Evolutionary conservation across 2,329 filamentous ascomycete genomes (phyloP).

Genomic region (Plectosphaerella plurivora): DNA sequence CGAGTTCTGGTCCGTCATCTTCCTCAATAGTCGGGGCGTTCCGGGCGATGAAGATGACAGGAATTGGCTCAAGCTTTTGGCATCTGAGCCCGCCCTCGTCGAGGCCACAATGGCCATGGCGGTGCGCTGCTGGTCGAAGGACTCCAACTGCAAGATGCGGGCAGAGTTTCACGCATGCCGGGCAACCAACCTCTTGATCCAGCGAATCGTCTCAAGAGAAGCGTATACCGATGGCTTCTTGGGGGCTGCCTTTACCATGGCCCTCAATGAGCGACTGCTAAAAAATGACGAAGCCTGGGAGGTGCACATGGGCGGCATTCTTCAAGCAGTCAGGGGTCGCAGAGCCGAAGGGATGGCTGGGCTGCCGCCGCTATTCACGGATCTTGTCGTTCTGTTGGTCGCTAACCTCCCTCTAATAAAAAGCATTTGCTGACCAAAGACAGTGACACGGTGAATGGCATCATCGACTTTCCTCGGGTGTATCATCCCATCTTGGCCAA

Average conservation of each 20-base stretch:
- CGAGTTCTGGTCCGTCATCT: neutral
- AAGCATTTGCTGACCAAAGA: neutral
- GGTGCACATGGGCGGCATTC: constrained; percentile 4
- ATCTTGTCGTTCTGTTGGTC: neutral
- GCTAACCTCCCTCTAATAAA: neutral
- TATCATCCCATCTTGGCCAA: neutral
- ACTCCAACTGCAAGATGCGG: neutral
- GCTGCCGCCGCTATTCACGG: neutral
- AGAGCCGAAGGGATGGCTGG: neutral
- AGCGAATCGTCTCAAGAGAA: neutral
- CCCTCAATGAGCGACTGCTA: constrained; percentile 3
- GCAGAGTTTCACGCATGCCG: neutral
- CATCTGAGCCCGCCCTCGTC: constrained; percentile 17
- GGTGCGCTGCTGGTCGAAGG: constrained; percentile 4
- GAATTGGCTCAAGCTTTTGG: constrained; percentile 11
- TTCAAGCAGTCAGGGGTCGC: neutral
- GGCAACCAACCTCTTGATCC: neutral
- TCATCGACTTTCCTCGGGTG: neutral
- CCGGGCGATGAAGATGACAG: constrained; percentile 4
- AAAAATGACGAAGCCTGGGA: constrained; percentile 5
- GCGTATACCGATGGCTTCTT: constrained; percentile 4
- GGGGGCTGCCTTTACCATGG: constrained; percentile 1
- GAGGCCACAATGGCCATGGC: constrained; percentile 17
- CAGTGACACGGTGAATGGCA: neutral
- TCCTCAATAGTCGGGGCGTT: neutral